Evolutionary conservation across 2,329 filamentous ascomycete species (phyloP), one percentile per base, ranked within the genome.

Genomic region (Sphaerulina musiva): DNA sequence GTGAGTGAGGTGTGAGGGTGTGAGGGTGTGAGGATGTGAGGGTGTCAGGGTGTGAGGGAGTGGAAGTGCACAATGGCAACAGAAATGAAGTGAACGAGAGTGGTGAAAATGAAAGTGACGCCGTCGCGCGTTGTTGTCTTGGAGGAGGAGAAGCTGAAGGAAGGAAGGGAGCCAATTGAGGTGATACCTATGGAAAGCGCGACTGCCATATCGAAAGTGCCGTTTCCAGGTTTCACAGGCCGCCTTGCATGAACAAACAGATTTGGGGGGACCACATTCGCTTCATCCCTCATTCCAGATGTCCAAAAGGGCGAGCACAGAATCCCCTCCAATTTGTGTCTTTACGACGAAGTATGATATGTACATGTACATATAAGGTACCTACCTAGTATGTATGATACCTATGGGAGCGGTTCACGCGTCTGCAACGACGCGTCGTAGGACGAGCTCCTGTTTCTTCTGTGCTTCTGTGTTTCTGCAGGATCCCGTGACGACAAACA

Each of bases 21-120:
- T 17, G 1, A 17, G 14, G 14, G 14, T 17, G 14, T 17, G 14
- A 17, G 14, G 14, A 17, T 17, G 14, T 86, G 55, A 71, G 66
- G 3, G 77, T 87, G n/a, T n/a, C n/a, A n/a, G n/a, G n/a, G n/a
- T n/a, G n/a, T 20, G 20, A 20, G 20, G 20, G 20, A 20, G 20
- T 20, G 20, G 3, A 20, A 20, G 20, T 20, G 20, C 31, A 46
- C n/a, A 44, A 36, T 12, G 46, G 54, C 50, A 31, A 38, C 39
- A 44, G 50, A 39, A 52, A 23, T 17, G 48, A 45, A 46, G 45
- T 10, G 34, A 14, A 43, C 10, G 39, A 14, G 32, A 34, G 42
- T 9, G 17, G 40, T 32, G 39, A 23, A 29, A 6, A 6, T 20
- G 40, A 38, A 32, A 29, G 41, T 42, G 31, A 43, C 41, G 43